phyloP scores from a whole-genome alignment of 1,139 yeast genomes.

The Yamadazyma sp. region DNA sequence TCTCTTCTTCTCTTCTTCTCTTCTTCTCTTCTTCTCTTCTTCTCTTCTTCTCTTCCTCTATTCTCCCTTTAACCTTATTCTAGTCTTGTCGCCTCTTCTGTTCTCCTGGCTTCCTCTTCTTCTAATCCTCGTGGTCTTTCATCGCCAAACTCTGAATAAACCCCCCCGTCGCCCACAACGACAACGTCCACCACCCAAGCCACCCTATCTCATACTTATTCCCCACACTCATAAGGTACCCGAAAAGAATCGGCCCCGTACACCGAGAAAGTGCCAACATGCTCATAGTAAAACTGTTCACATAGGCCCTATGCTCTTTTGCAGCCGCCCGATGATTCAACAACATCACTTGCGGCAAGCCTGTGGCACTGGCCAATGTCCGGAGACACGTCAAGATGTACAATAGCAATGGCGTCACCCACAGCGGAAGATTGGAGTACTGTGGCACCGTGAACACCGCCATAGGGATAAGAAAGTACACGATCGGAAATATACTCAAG shows the following conservation, averaged over 20 bases:
- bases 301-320: constrained; percentile 47
- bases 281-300: constrained; percentile 50
- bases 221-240: constrained; percentile 51
- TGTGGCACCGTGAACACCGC: constrained; percentile 40
- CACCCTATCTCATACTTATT: constrained; percentile 42
- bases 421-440: constrained; percentile 23
- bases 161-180: constrained; percentile 35
- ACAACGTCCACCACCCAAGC: constrained; percentile 51
- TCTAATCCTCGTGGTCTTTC: constrained; percentile 19
- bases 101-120: too few species aligned
- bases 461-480: constrained; percentile 52
- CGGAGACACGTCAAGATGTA: constrained; percentile 25
- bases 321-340: constrained; percentile 50
- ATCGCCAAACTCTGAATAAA: constrained; percentile 29
- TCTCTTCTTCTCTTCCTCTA: too few species aligned
- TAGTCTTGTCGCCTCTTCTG: too few species aligned
- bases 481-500: constrained; percentile 43
- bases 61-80: too few species aligned
- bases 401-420: constrained; percentile 24
- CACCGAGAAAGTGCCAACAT: constrained; percentile 56
- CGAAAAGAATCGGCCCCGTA: constrained; percentile 59
- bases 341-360: constrained; percentile 20
- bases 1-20: too few species aligned
- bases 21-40: too few species aligned
- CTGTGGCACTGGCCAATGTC: constrained; percentile 34